A percentile compares a stretch with the other conserved stretches of the same genome.
These are phyloP conservation scores for Ananas comosus DNA, from an alignment of 176 grass and related monocot genomes.

Conservation along the genomic window DNA sequence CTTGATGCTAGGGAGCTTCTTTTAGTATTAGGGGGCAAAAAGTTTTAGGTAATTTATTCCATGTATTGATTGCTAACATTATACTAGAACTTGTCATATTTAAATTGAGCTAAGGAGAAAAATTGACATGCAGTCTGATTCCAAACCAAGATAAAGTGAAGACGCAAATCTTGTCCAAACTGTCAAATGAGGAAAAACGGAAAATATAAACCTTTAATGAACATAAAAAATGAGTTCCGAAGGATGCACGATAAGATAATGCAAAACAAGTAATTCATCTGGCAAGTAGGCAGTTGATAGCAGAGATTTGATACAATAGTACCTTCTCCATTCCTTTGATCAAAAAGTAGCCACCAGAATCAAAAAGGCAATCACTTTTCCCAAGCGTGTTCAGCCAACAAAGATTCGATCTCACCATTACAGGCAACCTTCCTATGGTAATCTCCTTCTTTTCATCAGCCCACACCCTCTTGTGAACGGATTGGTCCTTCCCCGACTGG, in stretches of 20 bases:
- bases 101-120: too few species aligned
- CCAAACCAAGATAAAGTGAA: too few species aligned
- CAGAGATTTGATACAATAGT: conserved; percentile 22
- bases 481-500: conserved; percentile 55
- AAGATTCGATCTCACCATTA: conserved; percentile 86
- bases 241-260: not conserved
- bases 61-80: too few species aligned
- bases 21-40: too few species aligned
- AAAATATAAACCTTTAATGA: too few species aligned
- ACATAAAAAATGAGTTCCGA: not conserved
- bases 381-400: conserved; percentile 53
- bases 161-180: too few species aligned
- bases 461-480: conserved; percentile 36
- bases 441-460: conserved; percentile 47
- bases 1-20: too few species aligned
- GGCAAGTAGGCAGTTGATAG: not conserved
- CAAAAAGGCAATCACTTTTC: conserved; percentile 77
- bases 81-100: too few species aligned
- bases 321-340: conserved; percentile 99
- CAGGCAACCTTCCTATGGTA: conserved; percentile 54
- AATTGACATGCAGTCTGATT: too few species aligned
- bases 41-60: too few species aligned
- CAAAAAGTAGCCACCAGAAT: conserved; percentile 95
- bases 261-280: not conserved
- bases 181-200: too few species aligned